Conservation (phyloP, 331 rosid genomes). For the Erythrophleum ivorense region DNA sequence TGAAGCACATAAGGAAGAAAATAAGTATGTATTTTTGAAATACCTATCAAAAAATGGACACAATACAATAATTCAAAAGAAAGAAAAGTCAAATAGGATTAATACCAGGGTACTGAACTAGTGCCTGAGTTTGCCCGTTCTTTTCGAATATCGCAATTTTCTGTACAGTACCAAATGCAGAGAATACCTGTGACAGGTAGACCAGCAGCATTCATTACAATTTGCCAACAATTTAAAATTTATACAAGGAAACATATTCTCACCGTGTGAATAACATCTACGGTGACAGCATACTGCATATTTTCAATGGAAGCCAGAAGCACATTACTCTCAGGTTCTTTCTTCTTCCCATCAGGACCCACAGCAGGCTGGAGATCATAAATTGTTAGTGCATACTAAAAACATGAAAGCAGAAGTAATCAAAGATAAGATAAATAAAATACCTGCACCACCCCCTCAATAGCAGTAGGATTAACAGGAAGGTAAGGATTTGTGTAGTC, state of each 20-base stretch:
- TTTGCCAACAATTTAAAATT: slow-evolving; percentile 27
- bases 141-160: slow-evolving; percentile 89
- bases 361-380: slow-evolving; percentile 56
- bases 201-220: slow-evolving; percentile 24
- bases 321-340: slow-evolving; percentile 79
- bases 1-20: slow-evolving; percentile 11
- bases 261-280: slow-evolving; percentile 82
- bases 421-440: background rate
- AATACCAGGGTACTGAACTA: slow-evolving; percentile 83
- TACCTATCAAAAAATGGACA: background rate
- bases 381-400: slow-evolving; percentile 44
- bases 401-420: background rate
- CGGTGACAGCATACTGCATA: slow-evolving; percentile 89
- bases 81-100: slow-evolving; percentile 17
- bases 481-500: slow-evolving; percentile 90
- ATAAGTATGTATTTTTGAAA: slow-evolving; percentile 1
- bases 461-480: slow-evolving; percentile 89
- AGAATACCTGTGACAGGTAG: slow-evolving; percentile 64
- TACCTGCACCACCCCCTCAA: slow-evolving; percentile 76
- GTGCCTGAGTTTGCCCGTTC: slow-evolving; percentile 90
- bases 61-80: slow-evolving; percentile 23
- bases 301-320: slow-evolving; percentile 85
- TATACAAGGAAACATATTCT: slow-evolving; percentile 30
- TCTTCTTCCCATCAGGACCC: slow-evolving; percentile 85
- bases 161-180: slow-evolving; percentile 77